Evolutionary conservation across 345 rosid genomes (phyloP), one percentile per base, ranked within the genome.

Genomic region (Eucalyptus leucophloia): DNA sequence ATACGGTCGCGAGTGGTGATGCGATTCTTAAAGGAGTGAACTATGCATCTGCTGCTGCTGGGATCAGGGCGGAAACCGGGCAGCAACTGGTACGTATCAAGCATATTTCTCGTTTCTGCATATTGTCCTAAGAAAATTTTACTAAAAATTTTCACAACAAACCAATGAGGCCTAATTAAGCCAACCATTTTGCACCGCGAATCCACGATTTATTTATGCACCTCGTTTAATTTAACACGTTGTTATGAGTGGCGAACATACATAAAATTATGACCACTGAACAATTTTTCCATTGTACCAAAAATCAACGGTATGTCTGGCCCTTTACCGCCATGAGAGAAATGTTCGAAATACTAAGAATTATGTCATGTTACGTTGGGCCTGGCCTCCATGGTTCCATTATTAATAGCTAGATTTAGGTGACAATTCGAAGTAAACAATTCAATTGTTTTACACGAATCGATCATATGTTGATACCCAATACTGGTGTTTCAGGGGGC

Each of bases 31-130:
- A 69, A 42, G 96, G 96, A 37, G 93, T 95, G 34, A 95, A 95
- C 89, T 95, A 92, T 49, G 95, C 95, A 21, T 94, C 96, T 14
- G 94, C 92, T 10, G 92, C 93, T 26, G 94, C 93, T 4, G 96
- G 96, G 87, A 95, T 95, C 91, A 91, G 93, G 60, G 91, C 92
- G 9, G 96, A 95, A 91, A 92, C 94, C 23, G 94, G 95, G 45
- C 83, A 9, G 42, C 87, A 86, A 6, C 87, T 86, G 87, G 93
- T 90, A 89, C 86, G 21, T n/a, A 34, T 2, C 49, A 21, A 77
- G 47, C 83, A 77, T 23, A 34, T 69, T 34, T 19, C 82, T 19
- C 23, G 82, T 72, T 72, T 37, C 12, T 37, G 44, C 81, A 69
- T 40, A 77, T 77, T 12, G 30, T 40, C 28, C 15, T 6, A 12